Percentiles rank a stretch among this genome's conserved stretches.
phyloP scores from a whole-genome alignment of 2,329 filamentous ascomycete genomes.

The Sclerotinia glacialis region DNA sequence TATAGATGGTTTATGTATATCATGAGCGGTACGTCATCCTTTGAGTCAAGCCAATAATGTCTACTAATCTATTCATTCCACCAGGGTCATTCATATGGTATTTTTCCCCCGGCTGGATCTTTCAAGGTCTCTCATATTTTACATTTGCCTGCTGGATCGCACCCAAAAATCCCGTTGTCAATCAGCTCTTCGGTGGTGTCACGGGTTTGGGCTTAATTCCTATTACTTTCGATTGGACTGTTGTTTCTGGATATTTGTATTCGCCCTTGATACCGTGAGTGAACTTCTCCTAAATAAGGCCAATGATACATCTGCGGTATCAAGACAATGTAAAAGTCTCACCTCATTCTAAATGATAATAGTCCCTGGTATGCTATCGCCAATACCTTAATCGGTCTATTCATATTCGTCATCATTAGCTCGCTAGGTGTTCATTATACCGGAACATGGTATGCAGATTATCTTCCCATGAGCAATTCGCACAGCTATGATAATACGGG shows the following conservation, averaged over 20 bases:
- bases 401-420: constrained; percentile 60
- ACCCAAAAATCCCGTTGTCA: constrained; percentile 64
- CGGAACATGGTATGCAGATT: constrained; percentile 60
- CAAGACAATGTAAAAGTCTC: background rate
- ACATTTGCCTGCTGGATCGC: constrained; percentile 70
- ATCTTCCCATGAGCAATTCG: constrained; percentile 47
- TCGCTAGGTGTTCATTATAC: constrained; percentile 61
- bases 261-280: constrained; percentile 2
- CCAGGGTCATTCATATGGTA: constrained; percentile 45
- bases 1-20: constrained; percentile 45
- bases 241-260: constrained; percentile 47
- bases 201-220: constrained; percentile 67
- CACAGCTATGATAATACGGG: constrained; percentile 57
- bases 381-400: constrained; percentile 67
- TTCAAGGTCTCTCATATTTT: constrained; percentile 56
- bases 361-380: constrained; percentile 66
- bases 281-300: too few relatives aligned
- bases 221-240: constrained; percentile 75
- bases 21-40: constrained; percentile 44
- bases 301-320: background rate
- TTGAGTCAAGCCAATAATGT: background rate
- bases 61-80: background rate
- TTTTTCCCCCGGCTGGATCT: constrained; percentile 54
- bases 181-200: constrained; percentile 67
- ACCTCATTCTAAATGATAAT: background rate